A percentile compares a stretch with the other conserved stretches of the same genome.
Evolutionary conservation across 140 eudicot species (phyloP).

Genomic region (Senecio squalidus): DNA sequence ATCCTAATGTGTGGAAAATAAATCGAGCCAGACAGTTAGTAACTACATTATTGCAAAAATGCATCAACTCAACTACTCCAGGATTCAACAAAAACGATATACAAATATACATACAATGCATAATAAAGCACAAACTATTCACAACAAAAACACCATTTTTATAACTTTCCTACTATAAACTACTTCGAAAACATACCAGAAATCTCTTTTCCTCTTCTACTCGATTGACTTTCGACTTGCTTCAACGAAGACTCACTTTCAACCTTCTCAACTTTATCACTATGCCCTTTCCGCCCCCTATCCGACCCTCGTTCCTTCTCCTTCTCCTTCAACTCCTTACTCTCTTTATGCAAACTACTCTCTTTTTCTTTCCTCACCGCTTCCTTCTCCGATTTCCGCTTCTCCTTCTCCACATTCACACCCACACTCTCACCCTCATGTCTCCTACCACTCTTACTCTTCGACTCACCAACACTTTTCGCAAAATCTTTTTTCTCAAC

Average conservation of each 20-base stretch:
- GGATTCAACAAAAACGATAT: no score
- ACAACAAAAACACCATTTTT: background rate
- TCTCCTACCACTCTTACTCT: conserved; percentile 52
- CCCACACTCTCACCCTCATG: conserved; percentile 39
- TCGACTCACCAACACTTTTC: conserved; percentile 44
- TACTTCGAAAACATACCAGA: conserved; percentile 46
- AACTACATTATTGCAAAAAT: background rate
- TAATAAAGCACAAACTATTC: no score
- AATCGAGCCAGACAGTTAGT: background rate
- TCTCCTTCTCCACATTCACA: conserved; percentile 41
- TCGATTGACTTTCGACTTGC: conserved; percentile 55
- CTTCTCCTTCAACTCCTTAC: conserved; percentile 49
- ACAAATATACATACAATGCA: no score
- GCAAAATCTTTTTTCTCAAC: conserved; percentile 28
- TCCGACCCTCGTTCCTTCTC: conserved; percentile 62
- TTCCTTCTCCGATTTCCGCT: conserved; percentile 57
- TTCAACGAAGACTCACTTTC: conserved; percentile 42
- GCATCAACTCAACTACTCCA: no score
- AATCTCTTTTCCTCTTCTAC: conserved; percentile 49
- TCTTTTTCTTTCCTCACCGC: conserved; percentile 38
- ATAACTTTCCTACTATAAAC: no score
- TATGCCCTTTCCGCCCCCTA: conserved; percentile 46
- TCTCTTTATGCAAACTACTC: conserved; percentile 33
- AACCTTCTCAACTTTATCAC: conserved; percentile 36
- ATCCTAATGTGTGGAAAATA: no score